Conservation (phyloP, 176 grass and related monocot genomes). For the Triticum timopheevii region DNA sequence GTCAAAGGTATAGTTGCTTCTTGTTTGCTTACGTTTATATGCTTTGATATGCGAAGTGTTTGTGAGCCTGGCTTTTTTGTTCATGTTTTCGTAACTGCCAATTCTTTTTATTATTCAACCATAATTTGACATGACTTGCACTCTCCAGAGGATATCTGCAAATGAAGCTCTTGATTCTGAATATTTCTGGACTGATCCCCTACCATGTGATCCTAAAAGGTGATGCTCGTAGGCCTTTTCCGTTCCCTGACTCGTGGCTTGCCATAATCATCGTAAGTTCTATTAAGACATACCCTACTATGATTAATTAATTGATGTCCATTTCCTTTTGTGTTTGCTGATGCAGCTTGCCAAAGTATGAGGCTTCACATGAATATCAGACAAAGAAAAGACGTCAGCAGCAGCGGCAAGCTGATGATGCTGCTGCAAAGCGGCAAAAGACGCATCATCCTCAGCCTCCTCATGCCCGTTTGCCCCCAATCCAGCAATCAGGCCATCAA, state of each 20-base stretch:
- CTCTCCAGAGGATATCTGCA: slow-evolving; percentile 64
- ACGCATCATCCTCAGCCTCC: slow-evolving; percentile 53
- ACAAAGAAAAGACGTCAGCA: slow-evolving; percentile 74
- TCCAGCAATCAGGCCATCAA: slow-evolving; percentile 57
- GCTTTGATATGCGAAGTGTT: slow-evolving; percentile 8
- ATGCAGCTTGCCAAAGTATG: slow-evolving; percentile 73
- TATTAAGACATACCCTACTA: neutral
- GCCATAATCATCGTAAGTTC: neutral
- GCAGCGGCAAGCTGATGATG: slow-evolving; percentile 67
- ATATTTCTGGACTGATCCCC: slow-evolving; percentile 75
- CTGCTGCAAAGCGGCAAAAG: slow-evolving; percentile 62
- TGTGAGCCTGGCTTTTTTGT: neutral
- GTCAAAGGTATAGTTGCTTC: slow-evolving; percentile 46
- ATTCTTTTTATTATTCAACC: neutral
- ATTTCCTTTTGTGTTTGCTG: neutral
- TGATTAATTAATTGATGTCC: neutral
- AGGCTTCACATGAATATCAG: slow-evolving; percentile 67
- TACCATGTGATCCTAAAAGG: slow-evolving; percentile 85
- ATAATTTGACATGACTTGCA: slow-evolving; percentile 31
- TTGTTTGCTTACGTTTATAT: neutral
- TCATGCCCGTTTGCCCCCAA: slow-evolving; percentile 63
- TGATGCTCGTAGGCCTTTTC: neutral
- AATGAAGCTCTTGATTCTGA: slow-evolving; percentile 76
- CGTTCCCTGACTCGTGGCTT: neutral
- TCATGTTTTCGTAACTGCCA: slow-evolving; percentile 24